phyloP scores from a whole-genome alignment of 108 stramenopile genomes.

The Cyclotella distinguenda region DNA sequence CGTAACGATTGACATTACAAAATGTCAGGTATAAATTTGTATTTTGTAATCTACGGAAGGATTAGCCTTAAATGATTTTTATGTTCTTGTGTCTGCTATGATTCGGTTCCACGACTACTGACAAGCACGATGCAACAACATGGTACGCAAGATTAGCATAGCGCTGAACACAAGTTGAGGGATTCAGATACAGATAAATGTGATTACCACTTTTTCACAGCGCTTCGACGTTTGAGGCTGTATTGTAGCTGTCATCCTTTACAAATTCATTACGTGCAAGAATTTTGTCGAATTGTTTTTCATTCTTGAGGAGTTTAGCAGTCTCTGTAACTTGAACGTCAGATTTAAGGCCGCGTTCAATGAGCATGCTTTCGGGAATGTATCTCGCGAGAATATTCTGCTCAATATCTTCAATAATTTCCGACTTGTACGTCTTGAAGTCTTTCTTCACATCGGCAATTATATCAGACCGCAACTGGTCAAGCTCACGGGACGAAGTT shows the following conservation, averaged over 20 bases:
- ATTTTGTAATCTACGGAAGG: too few species aligned
- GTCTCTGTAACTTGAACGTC: slow-evolving; percentile 75
- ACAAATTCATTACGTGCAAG: slow-evolving; percentile 47
- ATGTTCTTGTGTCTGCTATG: too few species aligned
- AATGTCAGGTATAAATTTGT: too few species aligned
- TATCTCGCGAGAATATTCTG: slow-evolving; percentile 78
- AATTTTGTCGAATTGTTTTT: slow-evolving; percentile 63
- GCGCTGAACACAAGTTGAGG: background rate
- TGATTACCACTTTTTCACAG: background rate
- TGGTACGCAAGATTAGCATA: too few species aligned
- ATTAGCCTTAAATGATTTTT: too few species aligned
- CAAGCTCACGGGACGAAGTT: slow-evolving; percentile 61
- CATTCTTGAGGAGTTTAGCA: slow-evolving; percentile 61
- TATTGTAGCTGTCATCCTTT: slow-evolving; percentile 2
- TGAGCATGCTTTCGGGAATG: slow-evolving; percentile 83
- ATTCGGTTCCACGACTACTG: too few species aligned
- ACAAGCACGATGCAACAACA: too few species aligned
- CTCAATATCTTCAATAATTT: slow-evolving; percentile 85
- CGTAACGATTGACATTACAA: too few species aligned
- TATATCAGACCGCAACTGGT: slow-evolving; percentile 62
- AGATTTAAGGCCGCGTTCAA: slow-evolving; percentile 60
- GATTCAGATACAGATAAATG: background rate
- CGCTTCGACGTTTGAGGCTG: background rate
- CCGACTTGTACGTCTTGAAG: slow-evolving; percentile 78
- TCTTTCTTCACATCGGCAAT: slow-evolving; percentile 76